These are phyloP conservation scores for Echria macrotheca DNA, from an alignment of 495 filamentous ascomycete genomes.

Conservation along the genomic window DNA sequence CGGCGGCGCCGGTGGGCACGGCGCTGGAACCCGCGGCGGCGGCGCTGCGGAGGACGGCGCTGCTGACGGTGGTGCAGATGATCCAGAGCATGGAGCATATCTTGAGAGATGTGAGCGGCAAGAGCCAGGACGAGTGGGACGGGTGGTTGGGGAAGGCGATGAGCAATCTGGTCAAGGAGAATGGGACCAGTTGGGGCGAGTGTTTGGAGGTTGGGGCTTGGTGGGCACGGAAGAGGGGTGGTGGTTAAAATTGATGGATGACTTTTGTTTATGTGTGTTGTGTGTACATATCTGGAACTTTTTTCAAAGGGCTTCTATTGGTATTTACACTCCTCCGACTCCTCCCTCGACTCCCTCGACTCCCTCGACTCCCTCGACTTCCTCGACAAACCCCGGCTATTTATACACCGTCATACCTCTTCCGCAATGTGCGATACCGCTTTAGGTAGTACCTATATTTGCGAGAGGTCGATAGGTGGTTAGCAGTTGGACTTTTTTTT, in stretches of 20 bases:
- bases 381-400: no score
- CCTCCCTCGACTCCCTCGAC: no score
- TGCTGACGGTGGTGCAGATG: conserved; percentile 77
- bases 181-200: conserved; percentile 76
- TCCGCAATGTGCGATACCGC: conserved; percentile 79
- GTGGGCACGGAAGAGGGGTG: conserved; percentile 74
- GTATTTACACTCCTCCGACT: no score
- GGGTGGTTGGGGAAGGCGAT: conserved; percentile 85
- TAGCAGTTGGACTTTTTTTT: not conserved
- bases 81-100: conserved; percentile 84
- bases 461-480: not conserved
- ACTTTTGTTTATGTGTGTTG: not conserved
- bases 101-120: conserved; percentile 73
- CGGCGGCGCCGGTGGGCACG: conserved; percentile 20
- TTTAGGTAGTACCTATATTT: conserved; percentile 82
- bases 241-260: not conserved
- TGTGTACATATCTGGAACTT: no score
- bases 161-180: conserved; percentile 71
- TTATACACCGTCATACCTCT: conserved; percentile 61
- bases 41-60: conserved; percentile 70
- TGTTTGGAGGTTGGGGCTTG: conserved; percentile 92
- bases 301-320: no score
- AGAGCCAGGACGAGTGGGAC: conserved; percentile 90
- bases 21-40: conserved; percentile 65
- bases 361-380: no score